These are phyloP conservation scores for Thozetella sp. DNA, from an alignment of 495 filamentous ascomycete species.

Conservation along the genomic window DNA sequence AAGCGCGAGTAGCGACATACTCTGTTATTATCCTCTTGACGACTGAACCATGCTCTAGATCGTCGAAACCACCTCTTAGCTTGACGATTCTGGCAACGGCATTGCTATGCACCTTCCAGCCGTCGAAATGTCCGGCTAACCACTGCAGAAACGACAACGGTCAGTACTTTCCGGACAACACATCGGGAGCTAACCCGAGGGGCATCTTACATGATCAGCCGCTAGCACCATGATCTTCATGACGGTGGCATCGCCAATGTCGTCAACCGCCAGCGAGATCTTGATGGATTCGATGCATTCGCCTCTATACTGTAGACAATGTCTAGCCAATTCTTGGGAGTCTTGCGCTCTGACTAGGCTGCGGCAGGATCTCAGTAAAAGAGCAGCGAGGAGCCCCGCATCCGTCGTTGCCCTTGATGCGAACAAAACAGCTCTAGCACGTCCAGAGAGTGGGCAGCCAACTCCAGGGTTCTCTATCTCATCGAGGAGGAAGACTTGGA, in stretches of 20 bases:
- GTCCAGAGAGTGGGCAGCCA: not conserved
- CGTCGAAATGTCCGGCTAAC: not conserved
- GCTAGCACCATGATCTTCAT: not conserved
- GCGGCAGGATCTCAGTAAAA: not conserved
- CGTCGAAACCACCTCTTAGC: not conserved
- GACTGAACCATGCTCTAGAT: too few species aligned
- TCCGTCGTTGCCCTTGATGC: not conserved
- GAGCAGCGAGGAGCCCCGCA: not conserved
- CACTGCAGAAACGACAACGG: not conserved
- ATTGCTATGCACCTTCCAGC: not conserved
- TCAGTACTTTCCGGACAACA: not conserved
- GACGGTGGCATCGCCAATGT: not conserved
- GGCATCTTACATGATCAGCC: conserved; percentile 3
- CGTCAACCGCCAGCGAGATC: not conserved
- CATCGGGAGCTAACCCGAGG: not conserved
- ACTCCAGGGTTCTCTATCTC: too few species aligned
- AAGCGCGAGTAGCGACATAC: too few species aligned
- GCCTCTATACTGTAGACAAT: not conserved
- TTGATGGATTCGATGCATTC: not conserved
- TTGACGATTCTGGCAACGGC: not conserved
- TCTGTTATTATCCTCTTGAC: too few species aligned
- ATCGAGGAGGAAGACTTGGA: too few species aligned
- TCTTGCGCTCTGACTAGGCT: not conserved
- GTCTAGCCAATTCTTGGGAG: not conserved
- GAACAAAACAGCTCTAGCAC: not conserved